A percentile compares a stretch with the other conserved stretches of the same genome.
These are phyloP conservation scores for Pharus latifolius DNA, from an alignment of 176 grass and related monocot genomes.

Conservation along the genomic window DNA sequence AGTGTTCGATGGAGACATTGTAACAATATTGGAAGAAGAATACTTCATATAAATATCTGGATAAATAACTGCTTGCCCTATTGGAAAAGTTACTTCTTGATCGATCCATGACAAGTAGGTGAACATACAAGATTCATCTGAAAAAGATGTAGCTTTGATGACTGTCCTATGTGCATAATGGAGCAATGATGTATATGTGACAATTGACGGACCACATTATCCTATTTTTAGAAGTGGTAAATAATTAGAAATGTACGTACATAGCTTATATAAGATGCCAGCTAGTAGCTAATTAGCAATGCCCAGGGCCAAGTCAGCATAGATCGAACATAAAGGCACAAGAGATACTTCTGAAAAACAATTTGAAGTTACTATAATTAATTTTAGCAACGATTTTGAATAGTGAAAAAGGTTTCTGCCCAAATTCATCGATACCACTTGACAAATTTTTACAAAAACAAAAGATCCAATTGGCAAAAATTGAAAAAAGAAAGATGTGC, in stretches of 20 bases:
- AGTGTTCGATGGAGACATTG: conserved; percentile 36
- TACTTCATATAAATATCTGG: not conserved
- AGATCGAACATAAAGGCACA: no score
- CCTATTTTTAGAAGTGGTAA: not conserved
- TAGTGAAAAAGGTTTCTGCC: no score
- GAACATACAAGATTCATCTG: not conserved
- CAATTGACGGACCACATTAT: no score
- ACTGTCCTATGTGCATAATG: not conserved
- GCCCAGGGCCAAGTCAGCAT: no score
- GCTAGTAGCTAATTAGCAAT: no score
- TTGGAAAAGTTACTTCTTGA: not conserved
- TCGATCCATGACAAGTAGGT: not conserved
- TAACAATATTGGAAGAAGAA: not conserved
- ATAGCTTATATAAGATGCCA: not conserved
- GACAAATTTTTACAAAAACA: no score
- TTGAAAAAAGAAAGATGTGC: no score
- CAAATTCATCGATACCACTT: no score
- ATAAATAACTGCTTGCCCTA: not conserved
- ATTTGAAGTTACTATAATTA: no score
- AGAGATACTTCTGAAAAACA: no score
- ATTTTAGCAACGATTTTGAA: no score
- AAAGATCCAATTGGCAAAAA: no score
- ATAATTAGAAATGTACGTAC: not conserved
- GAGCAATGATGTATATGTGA: not conserved
- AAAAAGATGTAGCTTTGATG: not conserved